Percentiles rank a stretch among this genome's conserved stretches.
These are phyloP conservation scores for Fusarium guadeloupense DNA, from an alignment of 2,329 filamentous ascomycete genomes.

Conservation along the genomic window DNA sequence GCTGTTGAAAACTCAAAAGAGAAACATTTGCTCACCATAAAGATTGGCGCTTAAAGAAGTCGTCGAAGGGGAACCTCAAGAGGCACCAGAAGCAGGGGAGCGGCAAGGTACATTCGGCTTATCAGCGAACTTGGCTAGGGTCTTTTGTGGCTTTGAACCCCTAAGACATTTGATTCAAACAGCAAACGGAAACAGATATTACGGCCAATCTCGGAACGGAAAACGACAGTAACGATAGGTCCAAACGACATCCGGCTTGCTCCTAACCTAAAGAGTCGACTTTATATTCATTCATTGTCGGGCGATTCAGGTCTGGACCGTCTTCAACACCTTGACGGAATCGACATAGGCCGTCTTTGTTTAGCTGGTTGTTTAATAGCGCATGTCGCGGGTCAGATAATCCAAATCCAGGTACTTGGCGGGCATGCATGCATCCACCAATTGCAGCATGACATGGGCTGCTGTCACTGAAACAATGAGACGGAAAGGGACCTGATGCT, in stretches of 20 bases:
- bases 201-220: neutral
- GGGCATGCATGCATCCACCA: slow-evolving; percentile 22
- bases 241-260: neutral
- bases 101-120: slow-evolving; percentile 12
- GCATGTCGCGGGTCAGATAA: slow-evolving; percentile 28
- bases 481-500: slow-evolving; percentile 5
- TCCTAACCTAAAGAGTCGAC: neutral
- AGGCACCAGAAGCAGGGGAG: slow-evolving; percentile 18
- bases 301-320: slow-evolving; percentile 1
- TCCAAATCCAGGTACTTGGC: slow-evolving; percentile 9
- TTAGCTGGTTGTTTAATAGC: slow-evolving; percentile 25
- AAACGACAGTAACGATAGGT: neutral
- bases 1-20: neutral
- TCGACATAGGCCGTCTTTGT: slow-evolving; percentile 6
- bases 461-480: slow-evolving; percentile 18
- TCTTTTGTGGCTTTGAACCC: slow-evolving; percentile 24
- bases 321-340: neutral
- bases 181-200: slow-evolving; percentile 22
- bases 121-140: slow-evolving; percentile 27
- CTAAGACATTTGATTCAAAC: slow-evolving; percentile 14
- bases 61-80: slow-evolving; percentile 15
- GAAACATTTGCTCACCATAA: slow-evolving; percentile 3
- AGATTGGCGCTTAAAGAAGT: slow-evolving; percentile 1
- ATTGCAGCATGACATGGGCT: slow-evolving; percentile 11
- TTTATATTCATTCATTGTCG: neutral